Percentiles rank a stretch among this genome's conserved stretches.
Conservation (phyloP, 768 basidiomycete genomes). For the Kwoniella newhampshirensis region DNA sequence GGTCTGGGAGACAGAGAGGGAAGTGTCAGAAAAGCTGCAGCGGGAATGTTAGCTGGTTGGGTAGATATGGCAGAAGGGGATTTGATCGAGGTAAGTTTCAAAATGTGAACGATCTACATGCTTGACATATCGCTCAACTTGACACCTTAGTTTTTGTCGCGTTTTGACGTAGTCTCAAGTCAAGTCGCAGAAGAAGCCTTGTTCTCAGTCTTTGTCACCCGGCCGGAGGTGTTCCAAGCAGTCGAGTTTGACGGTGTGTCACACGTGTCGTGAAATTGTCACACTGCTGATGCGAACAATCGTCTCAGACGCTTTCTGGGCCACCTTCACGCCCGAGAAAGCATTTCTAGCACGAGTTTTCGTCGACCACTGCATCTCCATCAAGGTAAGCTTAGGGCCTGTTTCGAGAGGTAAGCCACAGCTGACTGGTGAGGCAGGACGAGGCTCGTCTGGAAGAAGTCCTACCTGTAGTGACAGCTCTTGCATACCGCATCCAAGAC, state of each 20-base stretch:
- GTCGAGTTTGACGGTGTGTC: conserved; percentile 69
- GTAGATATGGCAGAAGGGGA: conserved; percentile 61
- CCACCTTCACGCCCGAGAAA: conserved; percentile 66
- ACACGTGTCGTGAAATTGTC: background rate
- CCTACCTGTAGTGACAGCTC: conserved; percentile 78
- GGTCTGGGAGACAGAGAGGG: conserved; percentile 85
- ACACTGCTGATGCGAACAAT: conserved; percentile 1
- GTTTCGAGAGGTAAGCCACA: background rate
- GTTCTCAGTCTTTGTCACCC: conserved; percentile 66
- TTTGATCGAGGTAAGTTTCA: conserved; percentile 53
- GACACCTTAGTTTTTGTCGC: conserved; percentile 52
- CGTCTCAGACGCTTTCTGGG: conserved; percentile 69
- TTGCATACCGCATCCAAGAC: conserved; percentile 73
- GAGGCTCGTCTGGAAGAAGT: conserved; percentile 65
- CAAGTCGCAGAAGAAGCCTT: conserved; percentile 72
- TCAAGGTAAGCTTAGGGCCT: conserved; percentile 51
- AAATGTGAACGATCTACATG: conserved; percentile 49
- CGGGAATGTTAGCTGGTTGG: conserved; percentile 72
- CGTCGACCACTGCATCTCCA: conserved; percentile 68
- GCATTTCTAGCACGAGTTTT: conserved; percentile 81
- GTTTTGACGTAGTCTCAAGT: conserved; percentile 50
- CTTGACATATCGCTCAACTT: conserved; percentile 39
- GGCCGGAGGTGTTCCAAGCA: conserved; percentile 65
- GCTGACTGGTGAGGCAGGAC: conserved; percentile 50
- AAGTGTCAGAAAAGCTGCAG: conserved; percentile 69